phyloP scores from a whole-genome alignment of 129 eudicot species.

The Saussurea involucrata region DNA sequence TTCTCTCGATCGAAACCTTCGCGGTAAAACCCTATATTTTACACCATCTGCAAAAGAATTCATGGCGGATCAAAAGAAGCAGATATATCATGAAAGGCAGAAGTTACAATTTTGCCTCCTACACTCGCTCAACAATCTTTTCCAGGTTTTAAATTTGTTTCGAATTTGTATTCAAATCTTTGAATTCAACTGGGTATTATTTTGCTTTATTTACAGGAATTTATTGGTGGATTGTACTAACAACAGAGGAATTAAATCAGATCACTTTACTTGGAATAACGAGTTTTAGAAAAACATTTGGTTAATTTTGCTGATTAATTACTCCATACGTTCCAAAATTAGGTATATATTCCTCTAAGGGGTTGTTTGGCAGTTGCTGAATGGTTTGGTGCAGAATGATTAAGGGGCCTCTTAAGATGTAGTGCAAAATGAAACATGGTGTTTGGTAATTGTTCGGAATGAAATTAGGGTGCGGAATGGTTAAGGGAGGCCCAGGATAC shows the following conservation, averaged over 20 bases:
- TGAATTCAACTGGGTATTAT: background rate
- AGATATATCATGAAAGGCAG: slow-evolving; percentile 82
- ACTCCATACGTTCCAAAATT: background rate
- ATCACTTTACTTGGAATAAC: background rate
- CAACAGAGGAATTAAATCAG: background rate
- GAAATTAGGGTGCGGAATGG: too few relatives aligned
- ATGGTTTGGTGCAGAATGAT: too few relatives aligned
- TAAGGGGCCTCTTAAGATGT: too few relatives aligned
- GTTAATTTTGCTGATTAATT: slow-evolving; percentile 10
- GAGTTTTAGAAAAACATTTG: background rate
- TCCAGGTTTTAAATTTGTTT: slow-evolving; percentile 52
- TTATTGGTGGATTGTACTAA: background rate
- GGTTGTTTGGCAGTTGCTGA: too few relatives aligned
- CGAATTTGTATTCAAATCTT: background rate
- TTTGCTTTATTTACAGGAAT: background rate
- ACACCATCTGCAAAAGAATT: background rate
- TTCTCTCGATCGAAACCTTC: slow-evolving; percentile 12
- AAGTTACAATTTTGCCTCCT: slow-evolving; percentile 82
- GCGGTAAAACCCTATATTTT: slow-evolving; percentile 10
- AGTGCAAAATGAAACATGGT: too few relatives aligned
- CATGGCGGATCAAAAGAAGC: slow-evolving; percentile 39
- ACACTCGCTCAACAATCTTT: slow-evolving; percentile 95
- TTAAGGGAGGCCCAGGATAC: too few relatives aligned
- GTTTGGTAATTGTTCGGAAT: too few relatives aligned
- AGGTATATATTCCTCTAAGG: background rate